Conservation (phyloP, 306 rosid species). For the Dicorynia guianensis region DNA sequence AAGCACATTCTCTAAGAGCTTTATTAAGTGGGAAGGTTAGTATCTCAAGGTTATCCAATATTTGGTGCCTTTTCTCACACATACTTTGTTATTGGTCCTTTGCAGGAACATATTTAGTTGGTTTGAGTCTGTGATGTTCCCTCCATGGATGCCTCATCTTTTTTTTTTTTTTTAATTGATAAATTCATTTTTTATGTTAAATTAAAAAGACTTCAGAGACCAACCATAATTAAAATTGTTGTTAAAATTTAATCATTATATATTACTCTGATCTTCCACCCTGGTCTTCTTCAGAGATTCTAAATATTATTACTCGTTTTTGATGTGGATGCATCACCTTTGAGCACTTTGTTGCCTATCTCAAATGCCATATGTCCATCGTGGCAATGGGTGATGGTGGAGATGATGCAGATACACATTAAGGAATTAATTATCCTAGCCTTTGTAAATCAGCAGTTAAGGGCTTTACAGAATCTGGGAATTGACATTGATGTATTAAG, state of each 20-base stretch:
- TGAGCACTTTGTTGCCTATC: background rate
- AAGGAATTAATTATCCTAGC: background rate
- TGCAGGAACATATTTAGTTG: slow-evolving; percentile 31
- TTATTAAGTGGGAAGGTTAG: slow-evolving; percentile 69
- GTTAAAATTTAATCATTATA: background rate
- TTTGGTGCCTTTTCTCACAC: slow-evolving; percentile 25
- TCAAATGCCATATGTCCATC: background rate
- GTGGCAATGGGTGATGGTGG: background rate
- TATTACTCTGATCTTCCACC: background rate
- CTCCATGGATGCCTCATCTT: background rate
- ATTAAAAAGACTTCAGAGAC: background rate
- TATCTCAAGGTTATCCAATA: slow-evolving; percentile 21
- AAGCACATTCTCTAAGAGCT: slow-evolving; percentile 67
- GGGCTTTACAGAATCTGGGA: background rate
- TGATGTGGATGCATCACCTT: background rate
- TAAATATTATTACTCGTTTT: background rate
- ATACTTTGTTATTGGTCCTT: slow-evolving; percentile 25
- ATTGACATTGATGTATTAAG: background rate
- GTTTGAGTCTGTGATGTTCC: slow-evolving; percentile 29
- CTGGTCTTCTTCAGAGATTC: background rate
- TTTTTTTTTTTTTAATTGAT: background rate
- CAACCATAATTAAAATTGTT: background rate
- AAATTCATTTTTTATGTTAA: background rate
- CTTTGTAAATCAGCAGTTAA: background rate
- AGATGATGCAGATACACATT: background rate